Evolutionary conservation across 495 filamentous ascomycete genomes (phyloP), one percentile per base, ranked within the genome.

Genomic region (Talaromyces stipitatus): DNA sequence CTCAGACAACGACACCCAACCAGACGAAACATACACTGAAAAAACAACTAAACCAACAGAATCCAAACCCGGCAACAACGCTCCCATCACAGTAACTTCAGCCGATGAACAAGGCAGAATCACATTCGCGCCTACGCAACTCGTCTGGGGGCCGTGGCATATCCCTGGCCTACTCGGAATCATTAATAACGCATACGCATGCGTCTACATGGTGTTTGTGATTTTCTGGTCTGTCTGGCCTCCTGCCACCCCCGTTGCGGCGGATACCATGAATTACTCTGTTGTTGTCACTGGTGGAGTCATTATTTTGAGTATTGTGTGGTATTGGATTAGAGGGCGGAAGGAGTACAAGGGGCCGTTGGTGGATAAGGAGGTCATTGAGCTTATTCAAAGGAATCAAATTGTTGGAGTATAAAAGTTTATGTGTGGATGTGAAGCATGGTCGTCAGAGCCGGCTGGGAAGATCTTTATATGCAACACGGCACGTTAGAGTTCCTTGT

Each of bases 231-330:
- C 67, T 45, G 74, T 72, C 50, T 79, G 77, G 60, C 78, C 77
- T 1, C 66, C 58, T 0, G 55, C 64, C 1, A 63, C 64, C 9
- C 68, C 68, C 0, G 68, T 79, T 10, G 69, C 68, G 1, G 61
- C 64, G 8, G 55, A 70, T 4, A 80, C 70, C 24, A 80, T 83
- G 67, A 84, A 85, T 60, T 85, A 70, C 67, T 61, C 61, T 20
- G 66, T 75, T 6, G 65, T 80, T 12, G 73, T 80, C 7, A 78
- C 72, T 56, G 65, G 59, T 2, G 63, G 50, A 1, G 67, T 76
- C 1, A 69, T 78, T 38, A 29, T 70, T 2, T 58, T 74, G 8
- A 69, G 71, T 9, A 57, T 68, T 2, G 54, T 65, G 14, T 67
- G 69, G 60, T 78, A 77, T 57, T 26, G 60, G 5, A 23, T 68